A percentile compares a stretch with the other conserved stretches of the same genome.
Conservation (phyloP, 2,329 filamentous ascomycete species). For the Neofusicoccum laricinum region DNA sequence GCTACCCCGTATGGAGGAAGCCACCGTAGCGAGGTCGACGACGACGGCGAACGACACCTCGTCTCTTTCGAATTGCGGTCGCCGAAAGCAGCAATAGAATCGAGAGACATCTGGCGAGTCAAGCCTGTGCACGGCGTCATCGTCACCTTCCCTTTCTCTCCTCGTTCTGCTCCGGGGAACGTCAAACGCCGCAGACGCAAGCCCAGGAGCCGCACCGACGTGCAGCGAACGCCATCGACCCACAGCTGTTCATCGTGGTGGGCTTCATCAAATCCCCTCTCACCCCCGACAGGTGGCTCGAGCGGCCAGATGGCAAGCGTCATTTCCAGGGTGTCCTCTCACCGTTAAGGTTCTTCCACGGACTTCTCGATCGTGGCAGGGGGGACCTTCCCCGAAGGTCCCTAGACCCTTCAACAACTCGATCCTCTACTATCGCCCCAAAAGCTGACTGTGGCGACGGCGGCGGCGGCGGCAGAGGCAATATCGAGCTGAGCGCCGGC, state of each 20-base stretch:
- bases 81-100: background rate
- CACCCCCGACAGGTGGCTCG: slow-evolving; percentile 7
- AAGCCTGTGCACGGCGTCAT: background rate
- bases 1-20: background rate
- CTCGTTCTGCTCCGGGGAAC: background rate
- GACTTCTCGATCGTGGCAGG: slow-evolving; percentile 11
- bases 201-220: slow-evolving; percentile 7
- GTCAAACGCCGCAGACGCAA: slow-evolving; percentile 7
- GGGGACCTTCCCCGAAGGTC: background rate
- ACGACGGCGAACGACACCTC: background rate
- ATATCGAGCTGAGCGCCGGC: background rate
- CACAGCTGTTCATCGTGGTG: slow-evolving; percentile 3
- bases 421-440: background rate
- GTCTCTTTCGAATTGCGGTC: background rate
- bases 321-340: slow-evolving; percentile 9
- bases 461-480: background rate
- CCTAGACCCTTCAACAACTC: background rate
- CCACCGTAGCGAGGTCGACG: background rate
- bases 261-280: background rate
- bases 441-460: slow-evolving; percentile 1
- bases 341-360: slow-evolving; percentile 16
- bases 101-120: slow-evolving; percentile 2
- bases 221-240: background rate
- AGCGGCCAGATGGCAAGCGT: background rate
- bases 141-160: background rate